These are phyloP conservation scores for Juglanconis sp. DNA, from an alignment of 2,329 filamentous ascomycete species.

Conservation along the genomic window DNA sequence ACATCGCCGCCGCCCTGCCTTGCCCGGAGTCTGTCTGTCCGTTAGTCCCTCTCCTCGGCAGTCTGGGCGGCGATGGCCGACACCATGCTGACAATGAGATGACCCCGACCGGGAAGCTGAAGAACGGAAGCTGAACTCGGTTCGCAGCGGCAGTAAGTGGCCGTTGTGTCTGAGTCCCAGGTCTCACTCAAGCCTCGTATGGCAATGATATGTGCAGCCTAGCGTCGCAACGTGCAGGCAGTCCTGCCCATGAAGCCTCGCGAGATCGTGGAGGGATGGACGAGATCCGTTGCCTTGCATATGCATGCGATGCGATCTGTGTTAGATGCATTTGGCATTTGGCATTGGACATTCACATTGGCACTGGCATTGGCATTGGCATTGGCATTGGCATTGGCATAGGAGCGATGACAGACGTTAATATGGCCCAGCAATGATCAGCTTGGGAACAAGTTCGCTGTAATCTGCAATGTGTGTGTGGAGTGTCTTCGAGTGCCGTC, in stretches of 20 bases:
- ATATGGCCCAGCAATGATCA: neutral
- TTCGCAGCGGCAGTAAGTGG: neutral
- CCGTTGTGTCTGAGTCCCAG: neutral
- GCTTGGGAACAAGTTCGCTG: neutral
- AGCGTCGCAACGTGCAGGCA: neutral
- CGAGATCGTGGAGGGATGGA: neutral
- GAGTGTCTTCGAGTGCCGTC: neutral
- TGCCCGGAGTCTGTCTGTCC: neutral
- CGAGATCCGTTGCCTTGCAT: too few relatives aligned
- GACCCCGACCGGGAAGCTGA: neutral
- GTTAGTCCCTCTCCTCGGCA: neutral
- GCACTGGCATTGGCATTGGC: too few relatives aligned
- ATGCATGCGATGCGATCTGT: too few relatives aligned
- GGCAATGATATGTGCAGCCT: slow-evolving; percentile 12
- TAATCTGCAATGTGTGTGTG: neutral
- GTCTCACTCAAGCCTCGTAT: neutral
- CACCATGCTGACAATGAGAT: neutral
- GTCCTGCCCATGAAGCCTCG: neutral
- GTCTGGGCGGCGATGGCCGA: neutral
- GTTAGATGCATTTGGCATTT: too few relatives aligned
- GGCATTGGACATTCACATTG: too few relatives aligned
- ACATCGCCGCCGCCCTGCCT: too few relatives aligned
- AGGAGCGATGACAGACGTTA: neutral
- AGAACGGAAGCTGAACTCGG: neutral
- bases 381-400: neutral